These are phyloP conservation scores for Chenopodium album DNA, from an alignment of 148 eudicot genomes.

Conservation along the genomic window DNA sequence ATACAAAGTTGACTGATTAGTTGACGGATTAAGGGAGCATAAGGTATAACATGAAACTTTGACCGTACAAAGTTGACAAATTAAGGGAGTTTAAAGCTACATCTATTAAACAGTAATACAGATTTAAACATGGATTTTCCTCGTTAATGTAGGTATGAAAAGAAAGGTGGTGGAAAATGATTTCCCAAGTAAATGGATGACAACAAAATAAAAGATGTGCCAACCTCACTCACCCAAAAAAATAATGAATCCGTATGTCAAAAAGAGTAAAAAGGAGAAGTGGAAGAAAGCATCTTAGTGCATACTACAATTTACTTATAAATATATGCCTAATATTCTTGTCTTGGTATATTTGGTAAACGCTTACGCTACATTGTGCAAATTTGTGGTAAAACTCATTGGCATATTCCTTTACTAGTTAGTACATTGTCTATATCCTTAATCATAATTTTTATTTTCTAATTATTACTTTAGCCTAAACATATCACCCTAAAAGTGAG, in stretches of 20 bases:
- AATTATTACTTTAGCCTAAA: background rate
- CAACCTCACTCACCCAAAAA: background rate
- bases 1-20: too few species aligned
- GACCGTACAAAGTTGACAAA: too few species aligned
- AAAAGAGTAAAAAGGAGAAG: constrained; percentile 3
- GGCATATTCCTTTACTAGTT: constrained; percentile 12
- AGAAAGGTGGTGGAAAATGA: background rate
- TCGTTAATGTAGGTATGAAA: background rate
- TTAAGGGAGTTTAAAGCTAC: too few species aligned
- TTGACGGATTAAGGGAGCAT: too few species aligned
- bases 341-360: constrained; percentile 20
- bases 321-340: constrained; percentile 6
- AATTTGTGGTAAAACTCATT: constrained; percentile 1
- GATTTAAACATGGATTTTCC: background rate
- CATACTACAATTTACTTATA: background rate
- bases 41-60: too few species aligned
- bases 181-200: background rate
- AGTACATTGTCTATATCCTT: background rate
- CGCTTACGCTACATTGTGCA: constrained; percentile 12
- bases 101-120: too few species aligned
- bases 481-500: background rate
- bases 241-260: background rate
- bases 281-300: constrained; percentile 9
- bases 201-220: constrained; percentile 1
- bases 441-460: background rate